A percentile compares a stretch with the other conserved stretches of the same genome.
phyloP scores from a whole-genome alignment of 1,284 basidiomycete genomes.

The Leccinum proliferum region DNA sequence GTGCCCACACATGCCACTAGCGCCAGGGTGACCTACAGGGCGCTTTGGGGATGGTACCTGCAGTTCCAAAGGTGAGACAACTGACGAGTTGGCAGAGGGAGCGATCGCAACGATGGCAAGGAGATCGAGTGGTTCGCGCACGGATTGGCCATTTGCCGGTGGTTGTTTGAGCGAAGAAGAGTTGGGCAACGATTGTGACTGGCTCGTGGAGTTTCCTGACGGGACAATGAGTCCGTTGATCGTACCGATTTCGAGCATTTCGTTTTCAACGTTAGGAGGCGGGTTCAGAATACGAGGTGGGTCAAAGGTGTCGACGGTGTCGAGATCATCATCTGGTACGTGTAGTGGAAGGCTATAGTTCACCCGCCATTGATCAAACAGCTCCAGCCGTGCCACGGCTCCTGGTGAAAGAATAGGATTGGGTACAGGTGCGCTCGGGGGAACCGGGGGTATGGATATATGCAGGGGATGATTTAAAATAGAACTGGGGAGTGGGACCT shows the following conservation, averaged over 20 bases:
- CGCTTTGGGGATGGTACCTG: not conserved
- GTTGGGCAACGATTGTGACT: slow-evolving; percentile 7
- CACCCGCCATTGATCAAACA: slow-evolving; percentile 23
- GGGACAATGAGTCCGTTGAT: slow-evolving; percentile 26
- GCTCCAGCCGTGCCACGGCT: slow-evolving; percentile 21
- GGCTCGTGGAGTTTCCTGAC: slow-evolving; percentile 18
- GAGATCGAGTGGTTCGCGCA: slow-evolving; percentile 3
- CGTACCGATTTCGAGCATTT: slow-evolving; percentile 4
- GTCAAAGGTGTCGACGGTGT: not conserved
- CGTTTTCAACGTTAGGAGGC: slow-evolving; percentile 1
- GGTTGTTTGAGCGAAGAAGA: not conserved
- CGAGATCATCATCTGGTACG: slow-evolving; percentile 1
- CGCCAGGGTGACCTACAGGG: too few relatives aligned
- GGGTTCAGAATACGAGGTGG: slow-evolving; percentile 6
- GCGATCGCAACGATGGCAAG: slow-evolving; percentile 19
- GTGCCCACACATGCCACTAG: too few relatives aligned
- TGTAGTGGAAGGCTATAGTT: not conserved
- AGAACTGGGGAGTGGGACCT: not conserved
- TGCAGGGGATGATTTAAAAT: not conserved
- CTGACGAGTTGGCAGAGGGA: slow-evolving; percentile 6
- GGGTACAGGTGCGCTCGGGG: not conserved
- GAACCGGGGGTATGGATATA: not conserved
- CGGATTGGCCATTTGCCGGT: not conserved
- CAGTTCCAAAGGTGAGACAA: slow-evolving; percentile 2
- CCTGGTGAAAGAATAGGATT: slow-evolving; percentile 24